Conservation (phyloP, 345 rosid genomes). For the Corchorus capsularis region DNA sequence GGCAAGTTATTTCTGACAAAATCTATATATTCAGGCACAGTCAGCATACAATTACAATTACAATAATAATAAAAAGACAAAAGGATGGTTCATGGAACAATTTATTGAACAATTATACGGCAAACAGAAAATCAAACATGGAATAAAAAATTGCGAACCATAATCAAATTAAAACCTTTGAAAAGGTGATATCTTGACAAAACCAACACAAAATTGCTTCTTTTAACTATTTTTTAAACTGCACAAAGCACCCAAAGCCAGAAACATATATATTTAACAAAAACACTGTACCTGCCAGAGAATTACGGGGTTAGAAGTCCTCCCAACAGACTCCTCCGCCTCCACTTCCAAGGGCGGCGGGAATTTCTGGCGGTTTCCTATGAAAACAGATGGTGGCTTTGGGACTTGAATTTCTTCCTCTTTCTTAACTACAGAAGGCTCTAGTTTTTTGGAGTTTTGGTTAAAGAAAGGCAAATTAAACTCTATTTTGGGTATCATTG, state of each 20-base stretch:
- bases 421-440: constrained; percentile 21
- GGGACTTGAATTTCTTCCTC: constrained; percentile 12
- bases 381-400: constrained; percentile 34
- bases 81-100: background rate
- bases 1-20: background rate
- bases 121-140: background rate
- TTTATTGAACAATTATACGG: background rate
- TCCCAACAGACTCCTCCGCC: constrained; percentile 41
- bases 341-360: constrained; percentile 38
- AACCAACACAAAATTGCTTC: background rate
- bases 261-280: background rate
- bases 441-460: constrained; percentile 11
- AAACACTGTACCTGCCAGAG: constrained; percentile 52
- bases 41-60: background rate
- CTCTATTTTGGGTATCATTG: constrained; percentile 24
- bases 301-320: constrained; percentile 54
- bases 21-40: background rate
- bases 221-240: background rate
- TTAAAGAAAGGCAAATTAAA: constrained; percentile 38
- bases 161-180: background rate
- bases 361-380: constrained; percentile 30
- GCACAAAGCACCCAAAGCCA: background rate
- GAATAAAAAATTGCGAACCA: background rate
- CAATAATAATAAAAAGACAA: background rate
- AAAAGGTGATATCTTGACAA: background rate